These are phyloP conservation scores for Dendrothele bispora DNA, from an alignment of 768 basidiomycete species.

Conservation along the genomic window DNA sequence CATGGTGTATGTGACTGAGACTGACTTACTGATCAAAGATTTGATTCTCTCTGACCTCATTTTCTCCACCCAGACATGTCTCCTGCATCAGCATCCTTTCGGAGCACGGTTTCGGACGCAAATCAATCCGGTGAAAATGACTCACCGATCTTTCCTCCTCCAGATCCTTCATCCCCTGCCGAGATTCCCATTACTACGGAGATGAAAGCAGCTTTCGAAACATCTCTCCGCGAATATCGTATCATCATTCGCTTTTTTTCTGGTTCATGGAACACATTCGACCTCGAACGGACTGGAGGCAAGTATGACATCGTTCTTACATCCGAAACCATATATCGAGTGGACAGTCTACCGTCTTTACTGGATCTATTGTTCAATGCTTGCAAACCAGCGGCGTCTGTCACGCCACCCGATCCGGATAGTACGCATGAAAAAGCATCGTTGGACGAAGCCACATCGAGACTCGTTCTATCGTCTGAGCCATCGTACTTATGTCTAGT, in stretches of 20 bases:
- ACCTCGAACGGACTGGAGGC: conserved; percentile 29
- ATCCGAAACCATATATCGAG: conserved; percentile 90
- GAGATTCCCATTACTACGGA: conserved; percentile 67
- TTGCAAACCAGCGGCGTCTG: conserved; percentile 15
- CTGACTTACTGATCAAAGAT: neutral
- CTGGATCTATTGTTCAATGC: conserved; percentile 49
- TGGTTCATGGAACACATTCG: conserved; percentile 76
- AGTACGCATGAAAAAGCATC: neutral
- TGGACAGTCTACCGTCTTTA: conserved; percentile 61
- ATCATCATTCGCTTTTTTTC: conserved; percentile 74
- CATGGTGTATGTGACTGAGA: conserved; percentile 67
- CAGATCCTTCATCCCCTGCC: conserved; percentile 39
- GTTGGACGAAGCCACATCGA: conserved; percentile 2
- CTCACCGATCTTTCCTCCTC: conserved; percentile 16
- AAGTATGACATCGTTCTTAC: conserved; percentile 77
- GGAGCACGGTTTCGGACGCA: conserved; percentile 26
- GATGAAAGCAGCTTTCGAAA: conserved; percentile 63
- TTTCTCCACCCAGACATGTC: conserved; percentile 56
- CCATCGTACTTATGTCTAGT: conserved; percentile 58
- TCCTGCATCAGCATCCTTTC: conserved; percentile 50
- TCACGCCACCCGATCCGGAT: neutral
- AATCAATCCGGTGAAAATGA: conserved; percentile 19
- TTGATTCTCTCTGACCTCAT: neutral
- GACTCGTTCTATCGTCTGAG: neutral
- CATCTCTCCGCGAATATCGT: conserved; percentile 51